These are phyloP conservation scores for Mycena epipterygia DNA, from an alignment of 768 basidiomycete genomes.

Conservation along the genomic window DNA sequence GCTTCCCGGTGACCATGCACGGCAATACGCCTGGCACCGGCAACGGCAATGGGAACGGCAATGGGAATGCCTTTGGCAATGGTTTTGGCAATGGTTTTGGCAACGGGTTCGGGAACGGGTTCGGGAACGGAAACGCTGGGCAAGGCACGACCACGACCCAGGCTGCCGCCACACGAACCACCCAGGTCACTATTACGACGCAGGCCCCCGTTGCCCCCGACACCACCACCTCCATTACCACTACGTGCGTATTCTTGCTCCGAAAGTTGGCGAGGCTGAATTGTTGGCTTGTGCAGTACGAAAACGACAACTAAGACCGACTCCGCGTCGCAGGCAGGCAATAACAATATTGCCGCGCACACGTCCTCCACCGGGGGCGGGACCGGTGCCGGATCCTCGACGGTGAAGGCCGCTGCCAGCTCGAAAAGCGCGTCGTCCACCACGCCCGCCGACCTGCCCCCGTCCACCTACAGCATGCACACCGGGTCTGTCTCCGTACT, in stretches of 20 bases:
- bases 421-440: not conserved
- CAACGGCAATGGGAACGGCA: not conserved
- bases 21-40: not conserved
- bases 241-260: not conserved
- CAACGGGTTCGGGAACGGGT: not conserved
- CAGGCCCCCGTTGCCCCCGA: not conserved
- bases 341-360: too few species aligned
- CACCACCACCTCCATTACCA: not conserved
- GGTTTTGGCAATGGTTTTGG: not conserved
- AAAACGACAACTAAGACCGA: too few species aligned
- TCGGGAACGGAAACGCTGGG: not conserved
- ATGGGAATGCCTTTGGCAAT: not conserved
- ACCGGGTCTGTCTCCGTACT: not conserved
- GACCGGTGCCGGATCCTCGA: too few species aligned
- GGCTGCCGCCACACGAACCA: not conserved
- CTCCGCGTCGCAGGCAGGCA: too few species aligned
- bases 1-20: not conserved
- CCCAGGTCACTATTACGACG: not conserved
- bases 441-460: not conserved
- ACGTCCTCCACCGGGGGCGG: too few species aligned
- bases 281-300: not conserved
- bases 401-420: not conserved
- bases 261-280: not conserved
- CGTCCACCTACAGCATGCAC: not conserved
- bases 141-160: not conserved